Percentiles rank a stretch among this genome's conserved stretches.
Conservation (phyloP, 805 yeast genomes). For the Candida germanica region DNA sequence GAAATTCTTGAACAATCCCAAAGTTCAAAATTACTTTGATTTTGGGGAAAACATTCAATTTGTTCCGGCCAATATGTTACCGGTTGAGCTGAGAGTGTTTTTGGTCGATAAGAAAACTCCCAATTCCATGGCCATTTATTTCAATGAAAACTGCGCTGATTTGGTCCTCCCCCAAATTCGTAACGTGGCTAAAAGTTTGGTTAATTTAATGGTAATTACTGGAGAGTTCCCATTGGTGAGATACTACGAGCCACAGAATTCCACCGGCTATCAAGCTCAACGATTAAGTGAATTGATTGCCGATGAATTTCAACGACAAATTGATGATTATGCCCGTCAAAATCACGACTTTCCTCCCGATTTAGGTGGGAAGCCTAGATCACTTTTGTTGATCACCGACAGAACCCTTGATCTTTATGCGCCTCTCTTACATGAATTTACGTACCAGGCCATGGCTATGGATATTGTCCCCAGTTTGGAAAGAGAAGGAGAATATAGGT, state of each 20-base stretch:
- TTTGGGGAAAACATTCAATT: constrained; percentile 26
- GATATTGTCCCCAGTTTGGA: constrained; percentile 54
- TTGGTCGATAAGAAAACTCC: constrained; percentile 52
- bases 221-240: constrained; percentile 90
- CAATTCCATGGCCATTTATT: constrained; percentile 69
- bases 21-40: constrained; percentile 28
- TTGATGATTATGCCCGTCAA: constrained; percentile 73
- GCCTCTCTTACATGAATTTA: constrained; percentile 84
- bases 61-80: constrained; percentile 44
- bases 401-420: constrained; percentile 80
- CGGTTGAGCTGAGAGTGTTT: constrained; percentile 70
- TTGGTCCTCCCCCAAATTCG: constrained; percentile 57
- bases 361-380: constrained; percentile 55
- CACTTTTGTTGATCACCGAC: constrained; percentile 75
- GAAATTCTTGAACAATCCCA: constrained; percentile 28
- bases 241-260: constrained; percentile 54
- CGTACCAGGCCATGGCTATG: constrained; percentile 88
- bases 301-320: constrained; percentile 58
- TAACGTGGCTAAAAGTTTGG: constrained; percentile 59
- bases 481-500: constrained; percentile 46
- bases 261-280: constrained; percentile 48
- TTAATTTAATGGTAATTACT: constrained; percentile 69
- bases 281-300: constrained; percentile 71
- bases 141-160: constrained; percentile 60
- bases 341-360: constrained; percentile 61